These are phyloP conservation scores for Trichosporon faecale DNA, from an alignment of 1,284 basidiomycete genomes.

Conservation along the genomic window DNA sequence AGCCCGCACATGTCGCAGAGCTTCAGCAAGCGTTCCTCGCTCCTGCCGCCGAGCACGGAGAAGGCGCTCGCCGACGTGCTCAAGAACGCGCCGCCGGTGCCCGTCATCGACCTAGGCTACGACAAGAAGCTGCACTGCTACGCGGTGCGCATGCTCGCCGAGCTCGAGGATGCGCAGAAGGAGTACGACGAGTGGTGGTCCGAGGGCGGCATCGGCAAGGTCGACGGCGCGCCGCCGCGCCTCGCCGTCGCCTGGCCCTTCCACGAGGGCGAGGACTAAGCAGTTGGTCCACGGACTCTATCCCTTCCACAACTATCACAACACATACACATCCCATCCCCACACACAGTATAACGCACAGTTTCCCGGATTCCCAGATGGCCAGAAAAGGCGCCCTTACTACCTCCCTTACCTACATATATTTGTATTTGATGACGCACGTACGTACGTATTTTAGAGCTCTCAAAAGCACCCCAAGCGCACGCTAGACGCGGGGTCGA, in stretches of 20 bases:
- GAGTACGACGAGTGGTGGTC: conserved; percentile 55
- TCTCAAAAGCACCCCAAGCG: not conserved
- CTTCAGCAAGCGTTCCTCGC: conserved; percentile 49
- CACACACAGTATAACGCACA: not conserved
- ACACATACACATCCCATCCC: not conserved
- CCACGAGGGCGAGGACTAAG: conserved; percentile 50
- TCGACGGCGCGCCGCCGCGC: conserved; percentile 51
- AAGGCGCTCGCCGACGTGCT: conserved; percentile 39
- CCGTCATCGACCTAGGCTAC: conserved; percentile 29
- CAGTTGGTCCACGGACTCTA: no score
- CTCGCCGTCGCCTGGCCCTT: conserved; percentile 53
- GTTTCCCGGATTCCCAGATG: not conserved
- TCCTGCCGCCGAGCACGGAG: conserved; percentile 49
- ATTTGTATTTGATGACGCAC: not conserved
- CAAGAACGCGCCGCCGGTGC: conserved; percentile 13
- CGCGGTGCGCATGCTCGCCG: conserved; percentile 54
- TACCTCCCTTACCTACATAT: not conserved
- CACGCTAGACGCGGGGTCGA: not conserved
- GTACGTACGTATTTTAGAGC: not conserved
- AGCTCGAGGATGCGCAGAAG: conserved; percentile 55
- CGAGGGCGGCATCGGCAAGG: conserved; percentile 48
- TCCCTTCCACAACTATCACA: not conserved
- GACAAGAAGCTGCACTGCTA: conserved; percentile 53
- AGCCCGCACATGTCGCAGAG: conserved; percentile 51
- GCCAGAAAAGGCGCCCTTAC: no score